Base-by-base conservation (phyloP, 495 filamentous ascomycete species). In the Xylaria palmicola region DNA sequence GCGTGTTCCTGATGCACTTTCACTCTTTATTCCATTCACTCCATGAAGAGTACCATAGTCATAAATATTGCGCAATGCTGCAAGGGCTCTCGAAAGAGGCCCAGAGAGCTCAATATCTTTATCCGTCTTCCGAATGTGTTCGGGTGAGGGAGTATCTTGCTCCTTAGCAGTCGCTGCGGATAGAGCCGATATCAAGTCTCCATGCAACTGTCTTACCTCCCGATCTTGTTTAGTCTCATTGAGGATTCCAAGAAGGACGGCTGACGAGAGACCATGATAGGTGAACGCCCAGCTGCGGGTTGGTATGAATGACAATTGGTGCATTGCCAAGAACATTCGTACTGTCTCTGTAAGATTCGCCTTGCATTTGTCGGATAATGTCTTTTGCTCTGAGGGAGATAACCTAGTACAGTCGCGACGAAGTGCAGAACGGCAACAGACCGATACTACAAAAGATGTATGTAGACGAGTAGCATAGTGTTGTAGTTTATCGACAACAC, bases 221-320 rank as follows among this genome's bases (percentile, higher is more conserved):
- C 79, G 80, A 52, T 85, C 79, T 12, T 75, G 70, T 53, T 85
- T 82, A 6, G 82, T 83, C 58, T 89, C 86, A 29, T 84, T 81
- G 2, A 88, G 64, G 34, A 89, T 86, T 1, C 85, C 86, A 2
- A 89, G 79, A 1, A 89, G 75, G 2, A 89, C 78, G 2, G 86
- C 86, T 2, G 85, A 87, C 32, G 83, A 85, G 19, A 89, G 76
- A 8, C 83, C 83, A 52, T 87, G 84, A 58, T 88, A 86, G 0
- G 85, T 82, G 45, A 88, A 84, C 5, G 85, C 83, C 86, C 86
- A 89, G 13, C 83, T 87, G 20, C 86, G 79, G 6, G 83, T 84
- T 0, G 85, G 85, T 44, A 85, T 86, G 1, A 86, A 77, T 5
- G 85, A 87, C 59, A 88, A 74, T 63, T 87, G 85, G 62, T 87